Evolutionary conservation across 768 basidiomycete species (phyloP).

Genomic region (Amanita jacksonii): DNA sequence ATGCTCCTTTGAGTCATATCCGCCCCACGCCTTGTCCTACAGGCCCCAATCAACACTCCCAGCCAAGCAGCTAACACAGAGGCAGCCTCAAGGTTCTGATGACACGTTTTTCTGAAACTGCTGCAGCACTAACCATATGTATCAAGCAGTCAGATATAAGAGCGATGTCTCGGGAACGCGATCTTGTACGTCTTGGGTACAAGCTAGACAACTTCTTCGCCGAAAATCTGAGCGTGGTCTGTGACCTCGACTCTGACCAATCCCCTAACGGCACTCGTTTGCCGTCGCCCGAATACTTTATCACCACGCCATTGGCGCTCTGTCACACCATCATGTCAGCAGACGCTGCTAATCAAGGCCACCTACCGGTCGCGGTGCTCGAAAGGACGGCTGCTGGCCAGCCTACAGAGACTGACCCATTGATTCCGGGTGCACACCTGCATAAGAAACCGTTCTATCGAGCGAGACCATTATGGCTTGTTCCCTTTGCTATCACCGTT

Average conservation of each 20-base stretch:
- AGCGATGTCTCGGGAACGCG: constrained; percentile 6
- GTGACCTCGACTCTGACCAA: constrained; percentile 1
- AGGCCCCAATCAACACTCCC: no score
- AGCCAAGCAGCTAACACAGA: no score
- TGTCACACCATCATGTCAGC: neutral
- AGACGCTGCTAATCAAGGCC: neutral
- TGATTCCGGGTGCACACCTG: constrained; percentile 8
- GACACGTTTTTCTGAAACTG: neutral
- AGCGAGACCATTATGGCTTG: constrained; percentile 51
- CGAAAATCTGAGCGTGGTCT: constrained; percentile 5
- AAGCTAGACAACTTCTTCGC: constrained; percentile 1
- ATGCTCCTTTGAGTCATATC: no score
- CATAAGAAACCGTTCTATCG: constrained; percentile 42
- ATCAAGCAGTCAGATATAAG: constrained; percentile 6
- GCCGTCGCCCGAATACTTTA: neutral
- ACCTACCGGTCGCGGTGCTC: neutral
- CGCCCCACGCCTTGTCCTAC: no score
- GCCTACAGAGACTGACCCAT: constrained; percentile 16
- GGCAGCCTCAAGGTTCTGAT: neutral
- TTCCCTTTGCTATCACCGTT: constrained; percentile 62
- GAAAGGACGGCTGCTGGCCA: constrained; percentile 1
- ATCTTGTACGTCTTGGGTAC: constrained; percentile 3
- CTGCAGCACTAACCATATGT: no score
- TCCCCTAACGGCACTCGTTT: neutral
- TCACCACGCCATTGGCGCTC: neutral